Percentiles rank a stretch among this genome's conserved stretches.
Conservation (phyloP, 768 basidiomycete species). For the Exidia glandulosa region DNA sequence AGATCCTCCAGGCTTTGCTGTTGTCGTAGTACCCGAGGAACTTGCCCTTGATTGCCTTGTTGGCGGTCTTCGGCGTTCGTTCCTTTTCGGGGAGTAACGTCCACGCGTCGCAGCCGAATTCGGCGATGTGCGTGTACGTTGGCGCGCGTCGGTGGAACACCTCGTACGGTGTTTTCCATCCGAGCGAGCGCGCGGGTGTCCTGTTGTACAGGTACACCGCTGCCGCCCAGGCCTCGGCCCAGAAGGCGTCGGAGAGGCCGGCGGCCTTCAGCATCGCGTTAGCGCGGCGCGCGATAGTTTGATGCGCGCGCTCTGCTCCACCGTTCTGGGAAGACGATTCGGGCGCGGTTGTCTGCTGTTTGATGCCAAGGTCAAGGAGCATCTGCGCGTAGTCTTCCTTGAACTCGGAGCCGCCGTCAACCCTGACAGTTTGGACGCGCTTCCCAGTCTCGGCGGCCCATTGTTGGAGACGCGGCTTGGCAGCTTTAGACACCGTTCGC, state of each 20-base stretch:
- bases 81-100: not conserved
- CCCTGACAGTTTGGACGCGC: not conserved
- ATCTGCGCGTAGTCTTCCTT: not conserved
- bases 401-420: constrained; percentile 8
- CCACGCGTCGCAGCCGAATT: not conserved
- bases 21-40: not conserved
- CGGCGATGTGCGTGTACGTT: not conserved
- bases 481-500: not conserved
- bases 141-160: not conserved
- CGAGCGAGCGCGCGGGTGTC: not conserved
- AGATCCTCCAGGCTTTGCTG: not conserved
- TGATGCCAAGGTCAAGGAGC: not conserved
- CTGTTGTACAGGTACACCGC: not conserved
- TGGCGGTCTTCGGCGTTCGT: not conserved
- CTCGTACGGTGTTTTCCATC: not conserved
- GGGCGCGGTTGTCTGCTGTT: not conserved
- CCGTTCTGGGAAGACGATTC: constrained; percentile 16
- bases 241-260: constrained; percentile 6
- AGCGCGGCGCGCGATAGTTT: constrained; percentile 7
- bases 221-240: constrained; percentile 7
- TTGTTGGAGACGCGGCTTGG: not conserved
- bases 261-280: constrained; percentile 9
- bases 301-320: constrained; percentile 12
- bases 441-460: not conserved
- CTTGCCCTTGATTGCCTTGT: not conserved